These are phyloP conservation scores for Brassica balearica DNA, from an alignment of 441 rosid species.

Conservation along the genomic window DNA sequence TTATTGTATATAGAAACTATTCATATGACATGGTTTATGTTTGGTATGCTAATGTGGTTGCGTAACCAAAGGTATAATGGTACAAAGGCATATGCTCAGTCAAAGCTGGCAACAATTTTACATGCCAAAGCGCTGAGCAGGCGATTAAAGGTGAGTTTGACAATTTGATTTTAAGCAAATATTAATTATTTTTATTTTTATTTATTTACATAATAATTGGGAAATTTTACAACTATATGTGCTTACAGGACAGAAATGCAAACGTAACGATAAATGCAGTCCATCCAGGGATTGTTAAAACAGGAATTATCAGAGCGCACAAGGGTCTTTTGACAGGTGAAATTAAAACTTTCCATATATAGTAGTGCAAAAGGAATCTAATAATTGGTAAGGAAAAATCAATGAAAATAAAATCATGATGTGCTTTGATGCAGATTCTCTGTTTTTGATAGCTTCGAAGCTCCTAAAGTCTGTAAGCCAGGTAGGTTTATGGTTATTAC, in stretches of 20 bases:
- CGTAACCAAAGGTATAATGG: conserved; percentile 64
- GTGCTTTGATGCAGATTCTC: conserved; percentile 70
- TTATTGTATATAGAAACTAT: background rate
- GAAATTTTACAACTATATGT: background rate
- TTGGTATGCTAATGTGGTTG: background rate
- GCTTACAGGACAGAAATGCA: conserved; percentile 74
- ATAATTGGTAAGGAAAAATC: background rate
- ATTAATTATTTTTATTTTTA: background rate
- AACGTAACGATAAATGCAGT: conserved; percentile 82
- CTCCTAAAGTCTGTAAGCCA: conserved; percentile 75
- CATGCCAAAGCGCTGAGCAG: conserved; percentile 82
- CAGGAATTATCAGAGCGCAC: conserved; percentile 88
- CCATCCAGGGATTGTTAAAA: conserved; percentile 94
- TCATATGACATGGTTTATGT: background rate
- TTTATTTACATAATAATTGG: background rate
- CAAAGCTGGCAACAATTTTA: conserved; percentile 79
- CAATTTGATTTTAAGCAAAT: background rate
- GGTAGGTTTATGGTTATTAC: conserved; percentile 49
- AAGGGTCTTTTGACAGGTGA: conserved; percentile 83
- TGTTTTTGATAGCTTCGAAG: conserved; percentile 88
- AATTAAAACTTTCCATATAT: conserved; percentile 6
- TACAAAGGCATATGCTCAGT: conserved; percentile 85
- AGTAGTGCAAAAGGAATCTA: conserved; percentile 16
- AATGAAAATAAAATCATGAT: background rate
- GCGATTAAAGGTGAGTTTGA: conserved; percentile 66